phyloP scores from a whole-genome alignment of 2,329 filamentous ascomycete species.

The Zalaria obscura region DNA sequence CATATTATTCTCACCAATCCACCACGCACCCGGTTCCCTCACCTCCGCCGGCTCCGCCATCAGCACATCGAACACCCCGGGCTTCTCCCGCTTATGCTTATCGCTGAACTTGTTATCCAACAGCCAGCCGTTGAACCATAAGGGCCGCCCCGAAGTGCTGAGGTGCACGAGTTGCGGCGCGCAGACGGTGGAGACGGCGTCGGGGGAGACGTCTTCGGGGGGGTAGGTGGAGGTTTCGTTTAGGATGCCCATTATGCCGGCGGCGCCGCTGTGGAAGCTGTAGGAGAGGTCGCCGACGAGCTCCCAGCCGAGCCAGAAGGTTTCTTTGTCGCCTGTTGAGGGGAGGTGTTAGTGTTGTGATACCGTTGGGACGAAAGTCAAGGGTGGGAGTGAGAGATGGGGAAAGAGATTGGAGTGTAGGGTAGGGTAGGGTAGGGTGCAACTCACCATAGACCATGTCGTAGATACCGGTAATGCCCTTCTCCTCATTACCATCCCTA shows the following conservation, averaged over 20 bases:
- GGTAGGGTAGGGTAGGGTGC: no score
- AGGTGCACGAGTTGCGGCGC: conserved; percentile 32
- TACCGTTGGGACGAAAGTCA: conserved; percentile 9
- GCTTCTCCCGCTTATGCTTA: conserved; percentile 19
- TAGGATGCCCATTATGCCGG: conserved; percentile 15
- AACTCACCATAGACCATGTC: conserved; percentile 20
- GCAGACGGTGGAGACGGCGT: conserved; percentile 20
- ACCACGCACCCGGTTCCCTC: no score
- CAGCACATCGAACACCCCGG: conserved; percentile 22
- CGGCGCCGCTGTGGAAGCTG: conserved; percentile 28
- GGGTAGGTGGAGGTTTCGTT: neutral
- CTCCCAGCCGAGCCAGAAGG: conserved; percentile 36
- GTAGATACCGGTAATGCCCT: conserved; percentile 26
- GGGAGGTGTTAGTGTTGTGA: neutral
- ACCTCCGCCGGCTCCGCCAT: conserved; percentile 17
- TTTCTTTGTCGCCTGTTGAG: conserved; percentile 31
- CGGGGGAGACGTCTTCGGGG: neutral
- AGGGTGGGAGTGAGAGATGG: no score
- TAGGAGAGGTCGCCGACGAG: conserved; percentile 29
- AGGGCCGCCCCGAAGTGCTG: conserved; percentile 23
- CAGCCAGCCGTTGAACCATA: conserved; percentile 36
- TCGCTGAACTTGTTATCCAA: conserved; percentile 27
- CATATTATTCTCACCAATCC: conserved; percentile 20
- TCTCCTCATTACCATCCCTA: conserved; percentile 24
- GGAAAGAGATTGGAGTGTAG: no score